Evolutionary conservation across 495 filamentous ascomycete species (phyloP), one percentile per base, ranked within the genome.

Genomic region (Gamarada debralockiae): DNA sequence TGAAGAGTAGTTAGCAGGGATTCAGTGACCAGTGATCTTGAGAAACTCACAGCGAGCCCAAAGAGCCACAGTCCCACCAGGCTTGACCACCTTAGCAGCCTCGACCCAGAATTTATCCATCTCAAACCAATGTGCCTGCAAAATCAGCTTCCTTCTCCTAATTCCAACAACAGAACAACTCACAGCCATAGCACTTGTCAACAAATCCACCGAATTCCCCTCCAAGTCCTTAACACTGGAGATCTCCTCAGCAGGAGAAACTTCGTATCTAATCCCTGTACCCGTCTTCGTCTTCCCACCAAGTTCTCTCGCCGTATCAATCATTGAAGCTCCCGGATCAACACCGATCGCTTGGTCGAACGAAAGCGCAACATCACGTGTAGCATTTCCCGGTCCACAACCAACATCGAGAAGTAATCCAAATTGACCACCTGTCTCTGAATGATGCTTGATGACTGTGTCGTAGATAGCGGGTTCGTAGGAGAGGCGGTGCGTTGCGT

Each of bases 331-430:
- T 9, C 72, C 73, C 0, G 79, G 67, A 52, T 85, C 81, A 14
- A 74, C 50, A 5, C 79, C 82, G 39, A 76, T 80, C 71, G 64
- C 83, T 75, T 27, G 81, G 72, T 22, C 83, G 80, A 39, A 83
- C 76, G 59, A 81, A 84, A 29, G 86, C 78, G 53, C 86, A 72
- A 56, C 85, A 76, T 25, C 86, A 81, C 21, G 87, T 73, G 21
- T 86, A 77, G 77, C 87, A 85, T 48, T 77, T 72, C 56, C 85
- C 80, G 41, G 83, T 80, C 76, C 69, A 62, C 78, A 80, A 18
- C 82, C 81, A 2, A 80, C 66, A 63, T 84, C 80, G 6, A 83
- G 52, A 1, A 82, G 42, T 1, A 64, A 66, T 10, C 66, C 56
- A 25, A 77, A 57, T 23, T 70, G 34, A 1, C 81, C 80, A 18